Evolutionary conservation across 1,139 yeast genomes (phyloP), one percentile per base, ranked within the genome.

Genomic region (Magnusiomyces suaveolens): DNA sequence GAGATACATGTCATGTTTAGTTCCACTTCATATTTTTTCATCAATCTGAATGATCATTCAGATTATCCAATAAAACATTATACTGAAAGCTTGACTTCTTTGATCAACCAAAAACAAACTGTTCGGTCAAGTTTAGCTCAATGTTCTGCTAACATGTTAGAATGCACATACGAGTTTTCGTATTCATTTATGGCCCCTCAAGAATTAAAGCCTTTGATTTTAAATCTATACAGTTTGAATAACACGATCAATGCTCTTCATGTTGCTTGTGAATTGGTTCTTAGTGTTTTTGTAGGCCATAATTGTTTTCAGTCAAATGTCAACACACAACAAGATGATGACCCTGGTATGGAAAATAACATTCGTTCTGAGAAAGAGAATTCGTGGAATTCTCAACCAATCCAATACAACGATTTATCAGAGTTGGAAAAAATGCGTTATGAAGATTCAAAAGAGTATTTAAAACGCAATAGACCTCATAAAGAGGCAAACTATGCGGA

Each of bases 191-290:
- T 75, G 52, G 71, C 80, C 0, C 80, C 81, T 8, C 64, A 65
- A 12, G 74, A 72, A 50, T 59, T 76, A 43, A 70, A 70, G 48
- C 67, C 72, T 1, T 59, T 71, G 2, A 64, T 75, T 12, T 66
- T 69, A n/a, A 62, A 64, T 20, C 60, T 75, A 26, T 66, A 66
- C 44, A 60, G 67, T 1, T 64, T 74, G 10, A 59, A 69, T 1
- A 68, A 70, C 43, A 70, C 70, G 44, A 62, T 71, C 1, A 72
- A 69, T 60, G 79, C 78, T 1, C 57, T 77, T 25, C 69, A 75
- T 6, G 78, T 77, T 55, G 75, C 80, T 0, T 76, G 79, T 51
- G 80, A 77, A 55, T 60, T 76, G n/a, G 75, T 75, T 57, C 74
- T 70, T 51, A 68, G 75, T 1, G 59, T 74, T 2, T 58, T 73